Percentiles rank a stretch among this genome's conserved stretches.
phyloP scores from a whole-genome alignment of 371 early-diverging fungal genomes.

The Dinochytrium kinnereticum region DNA sequence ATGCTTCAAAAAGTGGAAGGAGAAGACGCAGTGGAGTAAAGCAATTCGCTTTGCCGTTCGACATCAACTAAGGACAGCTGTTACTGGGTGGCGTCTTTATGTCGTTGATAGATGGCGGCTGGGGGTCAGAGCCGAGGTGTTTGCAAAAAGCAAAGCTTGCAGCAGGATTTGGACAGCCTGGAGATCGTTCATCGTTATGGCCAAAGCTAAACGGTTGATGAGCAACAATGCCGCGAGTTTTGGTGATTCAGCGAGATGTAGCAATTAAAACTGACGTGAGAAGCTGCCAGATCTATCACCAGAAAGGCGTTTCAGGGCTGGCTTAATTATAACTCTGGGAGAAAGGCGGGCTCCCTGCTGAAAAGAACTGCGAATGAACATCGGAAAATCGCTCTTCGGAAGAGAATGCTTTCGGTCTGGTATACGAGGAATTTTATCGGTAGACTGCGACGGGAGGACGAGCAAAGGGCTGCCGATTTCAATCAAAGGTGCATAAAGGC shows the following conservation, averaged over 20 bases:
- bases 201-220: constrained; percentile 1
- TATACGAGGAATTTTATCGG: not conserved
- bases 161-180: not conserved
- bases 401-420: not conserved
- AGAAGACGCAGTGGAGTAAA: too few species aligned
- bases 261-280: not conserved
- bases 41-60: not conserved
- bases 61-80: not conserved
- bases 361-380: not conserved
- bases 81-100: constrained; percentile 1
- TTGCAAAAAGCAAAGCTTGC: not conserved
- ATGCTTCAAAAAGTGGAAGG: not conserved
- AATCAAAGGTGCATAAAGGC: not conserved
- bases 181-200: not conserved
- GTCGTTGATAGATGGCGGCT: constrained; percentile 12
- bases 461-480: not conserved
- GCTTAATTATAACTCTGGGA: not conserved
- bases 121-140: constrained; percentile 2
- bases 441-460: not conserved
- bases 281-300: not conserved
- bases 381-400: not conserved
- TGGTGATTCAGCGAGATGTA: not conserved
- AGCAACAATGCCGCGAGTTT: not conserved
- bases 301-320: not conserved
- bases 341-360: not conserved